Evolutionary conservation across 257 asterid genomes (phyloP).

Genomic region (Solanum raphanifolium): DNA sequence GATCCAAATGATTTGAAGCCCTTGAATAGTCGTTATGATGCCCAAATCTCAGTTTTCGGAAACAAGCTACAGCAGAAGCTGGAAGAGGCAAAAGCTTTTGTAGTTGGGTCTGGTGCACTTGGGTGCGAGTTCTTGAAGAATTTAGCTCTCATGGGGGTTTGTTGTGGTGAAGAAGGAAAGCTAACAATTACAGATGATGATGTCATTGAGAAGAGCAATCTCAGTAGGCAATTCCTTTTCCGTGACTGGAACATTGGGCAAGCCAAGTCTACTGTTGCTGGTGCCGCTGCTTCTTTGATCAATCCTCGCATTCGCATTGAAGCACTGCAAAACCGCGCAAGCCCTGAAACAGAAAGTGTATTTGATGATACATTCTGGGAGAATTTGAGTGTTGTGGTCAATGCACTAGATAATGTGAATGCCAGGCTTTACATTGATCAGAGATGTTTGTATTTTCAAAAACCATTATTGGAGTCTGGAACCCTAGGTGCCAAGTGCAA

Average conservation of each 20-base stretch:
- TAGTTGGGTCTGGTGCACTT: slow-evolving; percentile 93
- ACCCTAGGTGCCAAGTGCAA: slow-evolving; percentile 92
- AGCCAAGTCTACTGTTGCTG: slow-evolving; percentile 92
- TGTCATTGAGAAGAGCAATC: slow-evolving; percentile 92
- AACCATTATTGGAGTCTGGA: slow-evolving; percentile 89
- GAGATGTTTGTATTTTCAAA: slow-evolving; percentile 89
- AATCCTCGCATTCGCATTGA: slow-evolving; percentile 60
- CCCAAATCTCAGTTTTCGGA: slow-evolving; percentile 90
- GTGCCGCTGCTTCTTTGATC: slow-evolving; percentile 62
- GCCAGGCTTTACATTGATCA: slow-evolving; percentile 95
- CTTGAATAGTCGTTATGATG: slow-evolving; percentile 85
- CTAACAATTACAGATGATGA: slow-evolving; percentile 85
- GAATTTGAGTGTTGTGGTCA: slow-evolving; percentile 60
- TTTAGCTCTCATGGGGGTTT: slow-evolving; percentile 87
- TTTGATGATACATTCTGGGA: slow-evolving; percentile 87
- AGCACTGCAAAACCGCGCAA: slow-evolving; percentile 92
- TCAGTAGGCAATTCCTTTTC: slow-evolving; percentile 91
- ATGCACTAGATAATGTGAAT: slow-evolving; percentile 90
- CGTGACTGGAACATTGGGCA: slow-evolving; percentile 96
- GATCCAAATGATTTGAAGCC: slow-evolving; percentile 69
- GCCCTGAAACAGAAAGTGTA: slow-evolving; percentile 78
- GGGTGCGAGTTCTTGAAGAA: slow-evolving; percentile 93
- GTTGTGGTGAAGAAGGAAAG: slow-evolving; percentile 71
- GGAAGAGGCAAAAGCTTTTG: slow-evolving; percentile 68
- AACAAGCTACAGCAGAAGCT: slow-evolving; percentile 73